These are phyloP conservation scores for Jackrogersella minutella DNA, from an alignment of 495 filamentous ascomycete species.

Conservation along the genomic window DNA sequence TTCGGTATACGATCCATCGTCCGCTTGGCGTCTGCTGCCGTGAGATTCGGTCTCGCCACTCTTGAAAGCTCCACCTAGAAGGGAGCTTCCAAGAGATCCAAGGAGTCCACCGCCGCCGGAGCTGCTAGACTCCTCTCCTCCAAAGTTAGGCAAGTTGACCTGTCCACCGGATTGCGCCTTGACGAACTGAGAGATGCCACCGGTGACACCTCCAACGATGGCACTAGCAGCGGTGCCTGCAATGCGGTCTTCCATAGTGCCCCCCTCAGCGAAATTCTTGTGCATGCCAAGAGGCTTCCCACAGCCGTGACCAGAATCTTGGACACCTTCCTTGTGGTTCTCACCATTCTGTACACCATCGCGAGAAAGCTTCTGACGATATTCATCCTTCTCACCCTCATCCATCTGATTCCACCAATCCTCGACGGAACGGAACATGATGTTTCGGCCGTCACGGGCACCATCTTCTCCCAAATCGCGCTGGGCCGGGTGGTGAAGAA, in stretches of 20 bases:
- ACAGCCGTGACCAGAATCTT: slow-evolving; percentile 86
- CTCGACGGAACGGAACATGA: slow-evolving; percentile 80
- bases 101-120: slow-evolving; percentile 52
- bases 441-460: slow-evolving; percentile 71
- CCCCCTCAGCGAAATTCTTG: slow-evolving; percentile 51
- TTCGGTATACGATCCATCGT: slow-evolving; percentile 55
- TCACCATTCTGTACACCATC: slow-evolving; percentile 75
- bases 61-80: slow-evolving; percentile 56
- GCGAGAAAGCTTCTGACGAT: slow-evolving; percentile 76
- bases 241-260: slow-evolving; percentile 55
- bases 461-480: slow-evolving; percentile 74
- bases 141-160: slow-evolving; percentile 42
- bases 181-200: slow-evolving; percentile 49
- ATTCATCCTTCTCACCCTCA: slow-evolving; percentile 65
- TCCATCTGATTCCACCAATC: slow-evolving; percentile 79
- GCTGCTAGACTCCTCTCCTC: slow-evolving; percentile 36
- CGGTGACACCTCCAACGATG: slow-evolving; percentile 56
- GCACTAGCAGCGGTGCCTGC: slow-evolving; percentile 54
- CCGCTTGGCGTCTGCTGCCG: slow-evolving; percentile 43
- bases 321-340: slow-evolving; percentile 86
- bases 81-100: slow-evolving; percentile 53
- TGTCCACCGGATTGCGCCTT: slow-evolving; percentile 42
- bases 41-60: slow-evolving; percentile 54
- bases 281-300: slow-evolving; percentile 63
- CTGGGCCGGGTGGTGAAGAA: slow-evolving; percentile 88